Conservation (phyloP, 495 filamentous ascomycete genomes). For the Cryomyces minteri region DNA sequence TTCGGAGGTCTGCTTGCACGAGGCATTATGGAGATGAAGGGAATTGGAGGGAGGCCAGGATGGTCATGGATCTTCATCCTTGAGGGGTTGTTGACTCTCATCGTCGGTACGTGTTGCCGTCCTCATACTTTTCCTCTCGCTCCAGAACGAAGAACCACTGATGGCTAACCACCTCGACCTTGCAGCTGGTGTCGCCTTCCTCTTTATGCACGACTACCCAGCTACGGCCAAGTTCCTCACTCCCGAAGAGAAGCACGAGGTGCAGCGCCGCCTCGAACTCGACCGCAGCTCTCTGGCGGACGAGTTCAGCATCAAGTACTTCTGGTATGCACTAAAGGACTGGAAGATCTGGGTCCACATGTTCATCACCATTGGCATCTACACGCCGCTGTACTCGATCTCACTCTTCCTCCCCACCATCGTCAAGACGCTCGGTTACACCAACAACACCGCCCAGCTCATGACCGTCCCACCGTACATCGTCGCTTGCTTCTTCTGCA, state of each 20-base stretch:
- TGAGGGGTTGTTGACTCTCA: conserved; percentile 14
- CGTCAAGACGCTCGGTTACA: conserved; percentile 14
- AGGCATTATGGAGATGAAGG: conserved; percentile 10
- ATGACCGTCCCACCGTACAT: conserved; percentile 18
- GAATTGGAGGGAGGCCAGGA: conserved; percentile 4
- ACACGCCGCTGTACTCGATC: conserved; percentile 53
- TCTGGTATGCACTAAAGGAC: conserved; percentile 4
- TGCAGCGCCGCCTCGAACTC: not conserved
- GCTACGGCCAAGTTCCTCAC: conserved; percentile 12
- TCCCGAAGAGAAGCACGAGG: conserved; percentile 4
- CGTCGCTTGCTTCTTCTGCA: conserved; percentile 12
- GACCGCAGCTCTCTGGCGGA: not conserved
- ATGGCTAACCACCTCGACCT: not conserved
- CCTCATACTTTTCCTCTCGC: no score
- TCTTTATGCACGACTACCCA: conserved; percentile 15
- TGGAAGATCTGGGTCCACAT: conserved; percentile 16
- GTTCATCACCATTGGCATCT: conserved; percentile 18
- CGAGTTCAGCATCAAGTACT: not conserved
- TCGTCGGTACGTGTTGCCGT: conserved; percentile 8
- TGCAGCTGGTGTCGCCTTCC: conserved; percentile 7
- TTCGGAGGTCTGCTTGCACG: conserved; percentile 16
- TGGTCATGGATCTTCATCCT: conserved; percentile 19
- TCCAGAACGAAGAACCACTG: not conserved
- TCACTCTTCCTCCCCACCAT: conserved; percentile 45
- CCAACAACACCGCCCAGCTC: conserved; percentile 12